These are phyloP conservation scores for Hydrangea macrophylla DNA, from an alignment of 148 eudicot species.

Conservation along the genomic window DNA sequence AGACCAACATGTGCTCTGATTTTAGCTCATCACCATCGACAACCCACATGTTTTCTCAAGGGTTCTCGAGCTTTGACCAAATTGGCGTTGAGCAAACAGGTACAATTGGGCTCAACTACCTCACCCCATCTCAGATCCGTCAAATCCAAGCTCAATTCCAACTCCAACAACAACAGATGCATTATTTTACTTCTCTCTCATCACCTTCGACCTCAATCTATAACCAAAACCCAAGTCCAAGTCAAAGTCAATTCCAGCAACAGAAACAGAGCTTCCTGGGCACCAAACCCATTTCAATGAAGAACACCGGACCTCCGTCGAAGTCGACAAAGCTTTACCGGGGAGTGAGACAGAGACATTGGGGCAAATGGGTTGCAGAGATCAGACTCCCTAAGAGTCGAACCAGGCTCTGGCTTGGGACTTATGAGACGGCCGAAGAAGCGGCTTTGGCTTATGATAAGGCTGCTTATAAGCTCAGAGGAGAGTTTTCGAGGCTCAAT, in stretches of 20 bases:
- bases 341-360: slow-evolving; percentile 79
- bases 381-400: slow-evolving; percentile 75
- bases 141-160: slow-evolving; percentile 45
- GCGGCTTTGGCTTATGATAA: slow-evolving; percentile 82
- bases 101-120: slow-evolving; percentile 35
- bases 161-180: slow-evolving; percentile 31
- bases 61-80: slow-evolving; percentile 25
- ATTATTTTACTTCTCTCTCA: slow-evolving; percentile 12
- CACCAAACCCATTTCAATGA: slow-evolving; percentile 47
- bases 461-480: slow-evolving; percentile 76
- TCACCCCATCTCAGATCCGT: slow-evolving; percentile 39
- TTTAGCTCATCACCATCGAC: slow-evolving; percentile 24
- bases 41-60: slow-evolving; percentile 27
- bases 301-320: slow-evolving; percentile 28
- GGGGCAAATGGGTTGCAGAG: slow-evolving; percentile 95
- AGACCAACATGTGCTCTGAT: slow-evolving; percentile 14
- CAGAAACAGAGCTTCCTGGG: slow-evolving; percentile 27
- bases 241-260: neutral
- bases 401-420: slow-evolving; percentile 81
- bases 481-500: slow-evolving; percentile 66
- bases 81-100: slow-evolving; percentile 21
- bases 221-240: neutral
- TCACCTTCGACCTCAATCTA: slow-evolving; percentile 6
- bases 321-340: slow-evolving; percentile 59
- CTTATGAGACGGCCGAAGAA: slow-evolving; percentile 57